Evolutionary conservation across 257 asterid genomes (phyloP), one percentile per base, ranked within the genome.

Genomic region (Capsicum rhomboideum): DNA sequence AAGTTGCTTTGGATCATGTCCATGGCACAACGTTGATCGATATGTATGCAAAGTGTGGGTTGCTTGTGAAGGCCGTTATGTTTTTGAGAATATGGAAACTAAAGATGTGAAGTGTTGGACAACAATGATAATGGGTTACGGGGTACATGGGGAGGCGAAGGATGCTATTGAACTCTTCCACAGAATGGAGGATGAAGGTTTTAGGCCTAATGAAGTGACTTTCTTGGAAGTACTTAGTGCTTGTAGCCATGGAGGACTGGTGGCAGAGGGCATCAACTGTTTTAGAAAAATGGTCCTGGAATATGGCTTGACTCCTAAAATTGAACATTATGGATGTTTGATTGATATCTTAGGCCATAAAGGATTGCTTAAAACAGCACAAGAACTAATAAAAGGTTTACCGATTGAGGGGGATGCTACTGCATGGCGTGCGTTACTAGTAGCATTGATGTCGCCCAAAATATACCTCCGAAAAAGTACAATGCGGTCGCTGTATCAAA

Each of bases 311-410:
- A 82, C 52, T 71, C 94, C 97, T 49, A 84, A 61, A 75, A 87
- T 90, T 49, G 97, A 92, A 44, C 97, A 92, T 84, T 93, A 91
- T 75, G 96, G 94, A 21, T 93, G 97, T 82, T 14, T 93, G 74
- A 84, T 88, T 42, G 97, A 93, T 86, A 86, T 91, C 18, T 88
- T 92, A 86, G 95, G 95, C 12, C 91, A 93, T n/a, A 92, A 88
- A 3, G 95, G 95, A 23, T 63, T 91, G 89, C 82, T 92, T 49
- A 91, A 92, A 83, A 95, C 90, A 74, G 93, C 96, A 10, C 83
- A 84, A 37, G 83, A 53, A 82, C 55, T 93, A 61, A 92, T 91
- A 82, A 85, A 85, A 85, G 90, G 88, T 17, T 88, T 92, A 85
- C 90, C 90, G 0, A 50, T 85, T 34, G 87, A 88, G 87, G 89